Percentiles rank a stretch among this genome's conserved stretches.
Evolutionary conservation across 2,329 filamentous ascomycete species (phyloP).

Genomic region (Westerdykella ornata): DNA sequence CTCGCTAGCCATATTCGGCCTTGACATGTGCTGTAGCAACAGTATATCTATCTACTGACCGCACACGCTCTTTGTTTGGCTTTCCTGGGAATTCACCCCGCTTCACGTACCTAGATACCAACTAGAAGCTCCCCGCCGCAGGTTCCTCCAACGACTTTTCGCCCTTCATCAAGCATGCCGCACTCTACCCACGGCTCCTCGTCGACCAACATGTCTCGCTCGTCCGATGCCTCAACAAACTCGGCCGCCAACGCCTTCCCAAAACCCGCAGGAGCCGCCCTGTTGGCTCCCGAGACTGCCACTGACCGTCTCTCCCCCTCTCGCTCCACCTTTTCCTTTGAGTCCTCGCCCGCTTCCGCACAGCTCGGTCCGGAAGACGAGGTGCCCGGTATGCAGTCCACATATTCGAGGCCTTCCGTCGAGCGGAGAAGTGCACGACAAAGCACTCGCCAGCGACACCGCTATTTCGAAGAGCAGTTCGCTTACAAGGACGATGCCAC

Average conservation of each 20-base stretch:
- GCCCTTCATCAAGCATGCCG: conserved; percentile 24
- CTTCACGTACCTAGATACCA: conserved; percentile 1
- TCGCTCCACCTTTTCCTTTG: conserved; percentile 36
- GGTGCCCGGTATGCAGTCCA: conserved; percentile 9
- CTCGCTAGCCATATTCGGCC: not conserved
- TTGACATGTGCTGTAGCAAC: not conserved
- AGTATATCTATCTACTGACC: not conserved
- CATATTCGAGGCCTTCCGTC: conserved; percentile 15
- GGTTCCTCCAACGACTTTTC: too few relatives aligned
- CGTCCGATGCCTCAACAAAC: conserved; percentile 31
- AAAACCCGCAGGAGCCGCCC: conserved; percentile 27
- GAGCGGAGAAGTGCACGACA: conserved; percentile 14
- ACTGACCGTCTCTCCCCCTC: conserved; percentile 30
- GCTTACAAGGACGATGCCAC: conserved; percentile 31
- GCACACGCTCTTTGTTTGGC: not conserved
- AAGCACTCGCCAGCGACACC: conserved; percentile 30
- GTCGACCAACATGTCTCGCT: conserved; percentile 29
- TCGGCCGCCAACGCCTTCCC: conserved; percentile 29
- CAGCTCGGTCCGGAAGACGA: conserved; percentile 8
- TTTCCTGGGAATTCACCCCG: not conserved
- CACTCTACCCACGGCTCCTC: conserved; percentile 32
- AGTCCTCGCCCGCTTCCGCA: conserved; percentile 28
- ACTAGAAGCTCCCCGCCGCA: too few relatives aligned
- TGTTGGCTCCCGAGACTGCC: conserved; percentile 24
- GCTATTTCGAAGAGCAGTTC: conserved; percentile 36